Percentiles rank a stretch among this genome's conserved stretches.
Evolutionary conservation across 1,139 yeast species (phyloP).

Genomic region (Geotrichum phurueaensis): DNA sequence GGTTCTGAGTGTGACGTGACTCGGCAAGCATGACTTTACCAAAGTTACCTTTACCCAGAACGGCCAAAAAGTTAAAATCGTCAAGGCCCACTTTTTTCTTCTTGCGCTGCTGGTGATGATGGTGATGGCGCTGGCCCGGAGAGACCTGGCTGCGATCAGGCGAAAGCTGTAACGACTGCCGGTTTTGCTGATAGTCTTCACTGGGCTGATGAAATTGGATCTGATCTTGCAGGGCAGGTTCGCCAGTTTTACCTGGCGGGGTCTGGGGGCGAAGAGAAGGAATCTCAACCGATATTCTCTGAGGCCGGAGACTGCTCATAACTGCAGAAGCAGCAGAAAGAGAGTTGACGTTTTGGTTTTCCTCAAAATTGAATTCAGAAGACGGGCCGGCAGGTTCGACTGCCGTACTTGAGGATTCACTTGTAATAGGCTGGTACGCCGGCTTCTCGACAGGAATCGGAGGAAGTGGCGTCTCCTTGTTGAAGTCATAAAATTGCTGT

Average conservation of each 20-base stretch:
- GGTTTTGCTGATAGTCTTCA: background rate
- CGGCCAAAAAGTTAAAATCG: conserved; percentile 89
- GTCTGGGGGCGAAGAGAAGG: conserved; percentile 13
- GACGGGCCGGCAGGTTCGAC: background rate
- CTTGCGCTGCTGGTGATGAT: conserved; percentile 18
- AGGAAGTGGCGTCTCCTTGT: background rate
- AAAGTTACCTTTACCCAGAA: conserved; percentile 93
- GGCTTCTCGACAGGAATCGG: background rate
- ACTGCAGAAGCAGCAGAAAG: conserved; percentile 14
- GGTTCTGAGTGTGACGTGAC: conserved; percentile 66
- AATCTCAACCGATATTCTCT: conserved; percentile 12
- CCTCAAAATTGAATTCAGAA: conserved; percentile 4
- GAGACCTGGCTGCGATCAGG: conserved; percentile 16
- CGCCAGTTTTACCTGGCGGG: background rate
- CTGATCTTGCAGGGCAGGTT: background rate
- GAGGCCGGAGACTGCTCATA: conserved; percentile 12
- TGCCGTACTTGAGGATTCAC: background rate
- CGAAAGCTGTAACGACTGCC: conserved; percentile 3
- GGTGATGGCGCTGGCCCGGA: background rate
- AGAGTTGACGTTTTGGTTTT: conserved; percentile 17
- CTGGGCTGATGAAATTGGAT: conserved; percentile 1
- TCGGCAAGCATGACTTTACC: conserved; percentile 97
- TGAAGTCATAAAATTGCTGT: background rate
- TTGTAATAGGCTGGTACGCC: background rate
- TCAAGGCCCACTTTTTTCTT: conserved; percentile 79